Conservation (phyloP, 768 basidiomycete genomes). For the Termitomyces sp. region DNA sequence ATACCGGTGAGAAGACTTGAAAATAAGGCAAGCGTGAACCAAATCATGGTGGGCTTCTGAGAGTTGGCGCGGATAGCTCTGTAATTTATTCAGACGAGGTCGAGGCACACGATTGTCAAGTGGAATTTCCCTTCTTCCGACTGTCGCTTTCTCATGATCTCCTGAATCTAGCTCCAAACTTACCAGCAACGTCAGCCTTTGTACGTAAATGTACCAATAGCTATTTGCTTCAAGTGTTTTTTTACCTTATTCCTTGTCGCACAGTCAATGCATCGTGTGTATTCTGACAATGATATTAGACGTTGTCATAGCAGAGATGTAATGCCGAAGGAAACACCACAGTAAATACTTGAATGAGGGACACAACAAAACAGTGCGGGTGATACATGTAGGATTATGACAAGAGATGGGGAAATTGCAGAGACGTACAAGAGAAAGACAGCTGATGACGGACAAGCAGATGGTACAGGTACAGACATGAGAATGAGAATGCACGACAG, state of each 20-base stretch:
- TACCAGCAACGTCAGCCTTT: background rate
- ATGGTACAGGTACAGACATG: background rate
- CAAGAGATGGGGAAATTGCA: background rate
- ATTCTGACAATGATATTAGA: background rate
- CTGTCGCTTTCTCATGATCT: background rate
- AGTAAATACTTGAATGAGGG: background rate
- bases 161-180: background rate
- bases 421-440: background rate
- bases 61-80: background rate
- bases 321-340: background rate
- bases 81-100: background rate
- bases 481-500: background rate
- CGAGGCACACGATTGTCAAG: background rate
- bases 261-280: background rate
- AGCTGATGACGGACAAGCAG: background rate
- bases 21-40: background rate
- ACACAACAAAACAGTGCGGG: constrained; percentile 1
- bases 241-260: background rate
- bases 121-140: background rate
- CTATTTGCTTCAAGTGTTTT: background rate
- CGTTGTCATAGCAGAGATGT: background rate
- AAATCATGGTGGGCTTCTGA: background rate
- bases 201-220: background rate
- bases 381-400: background rate
- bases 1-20: background rate